These are phyloP conservation scores for Podospora tetraspora DNA, from an alignment of 495 filamentous ascomycete genomes.

Conservation along the genomic window DNA sequence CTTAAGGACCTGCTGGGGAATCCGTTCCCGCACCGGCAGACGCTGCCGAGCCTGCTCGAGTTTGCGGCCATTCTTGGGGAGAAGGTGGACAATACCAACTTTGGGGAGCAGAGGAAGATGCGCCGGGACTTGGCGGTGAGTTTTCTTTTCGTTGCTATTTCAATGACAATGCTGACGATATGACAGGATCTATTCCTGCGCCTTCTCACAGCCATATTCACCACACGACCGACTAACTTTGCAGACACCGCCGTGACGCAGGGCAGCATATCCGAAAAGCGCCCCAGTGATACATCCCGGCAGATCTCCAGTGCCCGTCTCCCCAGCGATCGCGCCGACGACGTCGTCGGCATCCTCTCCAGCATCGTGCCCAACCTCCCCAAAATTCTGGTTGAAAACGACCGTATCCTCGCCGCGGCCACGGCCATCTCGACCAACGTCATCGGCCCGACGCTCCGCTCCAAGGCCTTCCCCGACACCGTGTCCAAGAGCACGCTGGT, in stretches of 20 bases:
- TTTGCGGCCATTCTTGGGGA: slow-evolving; percentile 84
- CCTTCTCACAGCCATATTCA: slow-evolving; percentile 84
- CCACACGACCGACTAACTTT: slow-evolving; percentile 69
- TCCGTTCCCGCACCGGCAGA: slow-evolving; percentile 90
- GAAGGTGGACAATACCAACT: slow-evolving; percentile 96
- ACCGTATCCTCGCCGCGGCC: slow-evolving; percentile 72
- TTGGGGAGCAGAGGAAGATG: slow-evolving; percentile 94
- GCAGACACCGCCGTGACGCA: slow-evolving; percentile 32
- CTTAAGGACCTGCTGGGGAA: slow-evolving; percentile 85
- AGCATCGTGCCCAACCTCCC: slow-evolving; percentile 74
- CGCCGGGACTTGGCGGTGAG: slow-evolving; percentile 83
- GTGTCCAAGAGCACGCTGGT: slow-evolving; percentile 63
- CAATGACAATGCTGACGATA: slow-evolving; percentile 23
- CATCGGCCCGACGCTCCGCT: slow-evolving; percentile 74
- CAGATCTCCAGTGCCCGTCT: slow-evolving; percentile 24
- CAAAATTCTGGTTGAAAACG: slow-evolving; percentile 79
- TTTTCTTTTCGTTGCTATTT: slow-evolving; percentile 13
- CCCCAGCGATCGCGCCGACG: slow-evolving; percentile 48
- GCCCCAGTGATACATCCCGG: slow-evolving; percentile 13
- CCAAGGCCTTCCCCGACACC: slow-evolving; percentile 84
- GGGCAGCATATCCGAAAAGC: slow-evolving; percentile 24
- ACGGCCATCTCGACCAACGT: slow-evolving; percentile 77
- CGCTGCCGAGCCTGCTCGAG: slow-evolving; percentile 78
- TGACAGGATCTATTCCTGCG: slow-evolving; percentile 79
- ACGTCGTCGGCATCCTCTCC: slow-evolving; percentile 74